A percentile compares a stretch with the other conserved stretches of the same genome.
These are phyloP conservation scores for Phytophthora pluvialis DNA, from an alignment of 352 stramenopile genomes.

Conservation along the genomic window DNA sequence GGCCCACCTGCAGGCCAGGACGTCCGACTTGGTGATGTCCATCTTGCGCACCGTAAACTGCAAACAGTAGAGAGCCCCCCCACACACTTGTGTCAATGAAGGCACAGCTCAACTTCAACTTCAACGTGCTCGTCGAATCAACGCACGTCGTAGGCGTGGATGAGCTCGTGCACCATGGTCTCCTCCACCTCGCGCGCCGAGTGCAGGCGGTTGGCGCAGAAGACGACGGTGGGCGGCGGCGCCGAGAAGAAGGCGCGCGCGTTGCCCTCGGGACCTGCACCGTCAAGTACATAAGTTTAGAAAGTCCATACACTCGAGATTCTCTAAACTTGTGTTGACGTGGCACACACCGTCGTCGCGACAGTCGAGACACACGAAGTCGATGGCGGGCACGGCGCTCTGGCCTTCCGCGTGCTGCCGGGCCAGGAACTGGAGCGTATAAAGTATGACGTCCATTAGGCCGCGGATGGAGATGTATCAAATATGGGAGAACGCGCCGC, in stretches of 20 bases:
- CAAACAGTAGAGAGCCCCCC: neutral
- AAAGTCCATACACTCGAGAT: neutral
- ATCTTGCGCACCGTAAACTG: constrained; percentile 87
- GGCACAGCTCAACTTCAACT: constrained; percentile 2
- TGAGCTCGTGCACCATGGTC: constrained; percentile 86
- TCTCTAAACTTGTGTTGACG: neutral
- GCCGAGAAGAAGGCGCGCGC: constrained; percentile 86
- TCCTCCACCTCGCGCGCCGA: constrained; percentile 79
- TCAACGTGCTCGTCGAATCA: constrained; percentile 9
- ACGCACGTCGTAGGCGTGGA: constrained; percentile 85
- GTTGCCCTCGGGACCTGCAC: constrained; percentile 70
- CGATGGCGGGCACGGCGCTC: constrained; percentile 40
- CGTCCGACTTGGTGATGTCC: constrained; percentile 83
- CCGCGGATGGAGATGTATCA: constrained; percentile 1
- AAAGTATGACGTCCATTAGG: neutral
- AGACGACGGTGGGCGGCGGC: constrained; percentile 80
- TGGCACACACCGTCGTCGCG: constrained; percentile 55
- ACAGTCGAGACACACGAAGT: constrained; percentile 85
- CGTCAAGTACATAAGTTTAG: neutral
- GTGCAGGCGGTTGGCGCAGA: constrained; percentile 82
- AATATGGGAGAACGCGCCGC: constrained; percentile 7
- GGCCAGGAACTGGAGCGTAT: constrained; percentile 49
- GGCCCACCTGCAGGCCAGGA: constrained; percentile 76
- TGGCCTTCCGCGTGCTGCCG: constrained; percentile 41
- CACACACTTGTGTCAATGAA: neutral